A percentile compares a stretch with the other conserved stretches of the same genome.
Evolutionary conservation across 805 yeast species (phyloP).

Genomic region (Barnettozyma salicaria): DNA sequence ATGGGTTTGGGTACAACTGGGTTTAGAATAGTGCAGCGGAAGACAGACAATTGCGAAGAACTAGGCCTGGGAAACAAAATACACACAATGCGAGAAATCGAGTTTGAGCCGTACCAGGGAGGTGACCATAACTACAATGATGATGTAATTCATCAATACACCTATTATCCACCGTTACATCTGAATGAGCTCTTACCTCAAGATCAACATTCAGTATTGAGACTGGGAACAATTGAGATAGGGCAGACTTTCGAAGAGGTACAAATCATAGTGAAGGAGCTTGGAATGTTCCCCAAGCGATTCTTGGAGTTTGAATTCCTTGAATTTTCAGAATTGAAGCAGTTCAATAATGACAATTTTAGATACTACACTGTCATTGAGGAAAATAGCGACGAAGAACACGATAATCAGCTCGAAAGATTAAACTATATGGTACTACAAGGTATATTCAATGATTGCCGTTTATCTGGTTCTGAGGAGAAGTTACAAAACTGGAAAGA

Average conservation of each 20-base stretch:
- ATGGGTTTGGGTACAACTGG: slow-evolving; percentile 52
- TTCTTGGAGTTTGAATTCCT: slow-evolving; percentile 43
- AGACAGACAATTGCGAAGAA: too few species aligned
- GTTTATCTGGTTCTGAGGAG: background rate
- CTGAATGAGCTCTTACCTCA: slow-evolving; percentile 54
- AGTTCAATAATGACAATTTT: background rate
- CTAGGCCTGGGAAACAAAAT: too few species aligned
- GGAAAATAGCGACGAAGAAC: background rate
- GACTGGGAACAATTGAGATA: slow-evolving; percentile 43
- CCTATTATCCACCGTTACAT: slow-evolving; percentile 46
- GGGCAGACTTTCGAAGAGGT: slow-evolving; percentile 27
- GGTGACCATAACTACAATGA: slow-evolving; percentile 15
- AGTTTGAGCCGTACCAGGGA: background rate
- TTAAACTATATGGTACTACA: slow-evolving; percentile 1
- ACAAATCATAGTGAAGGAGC: slow-evolving; percentile 48
- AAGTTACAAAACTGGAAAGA: background rate
- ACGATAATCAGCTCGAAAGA: background rate
- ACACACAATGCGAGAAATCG: too few species aligned
- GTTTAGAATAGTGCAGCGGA: slow-evolving; percentile 34
- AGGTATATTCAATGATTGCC: background rate
- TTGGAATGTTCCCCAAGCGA: slow-evolving; percentile 47
- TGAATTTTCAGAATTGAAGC: background rate
- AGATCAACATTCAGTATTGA: slow-evolving; percentile 42
- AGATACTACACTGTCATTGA: background rate
- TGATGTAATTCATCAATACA: slow-evolving; percentile 15